Base-by-base conservation (phyloP, 1,284 basidiomycete species). In the Ceratobasidium sp. region DNA sequence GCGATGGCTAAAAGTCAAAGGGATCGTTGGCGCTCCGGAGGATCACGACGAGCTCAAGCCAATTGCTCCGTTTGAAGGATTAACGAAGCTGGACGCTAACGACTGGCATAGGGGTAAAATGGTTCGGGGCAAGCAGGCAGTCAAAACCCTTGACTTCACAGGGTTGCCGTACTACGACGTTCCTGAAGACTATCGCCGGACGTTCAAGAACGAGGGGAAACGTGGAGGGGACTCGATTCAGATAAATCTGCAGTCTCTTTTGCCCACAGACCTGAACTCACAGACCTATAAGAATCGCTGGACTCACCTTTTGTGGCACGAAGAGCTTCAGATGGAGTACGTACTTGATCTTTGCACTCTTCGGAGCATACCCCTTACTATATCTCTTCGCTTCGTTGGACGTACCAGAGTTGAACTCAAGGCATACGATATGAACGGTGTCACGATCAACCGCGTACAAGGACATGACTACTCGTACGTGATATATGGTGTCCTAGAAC, bases 21-120 rank as follows among this genome's bases (percentile, higher is more conserved):
- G 82, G 1, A 80, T 80, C 13, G 80, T 85, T 50, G 84, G 84
- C 8, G 80, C 79, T 9, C 77, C 78, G 66, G 85, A 79, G 0
- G 86, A 87, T 72, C 84, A 88, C 73, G 83, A 87, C 16, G 73
- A 79, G 0, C 79, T 90, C n/a, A 81, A 82, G 63, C 86, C 89
- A 0, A 80, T 72, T 8, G 79, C 83, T 0, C 87, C 88, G 0
- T 90, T 87, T 76, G 79, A 30, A 30, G n/a, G n/a, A n/a, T n/a
- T n/a, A n/a, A n/a, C n/a, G n/a, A n/a, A n/a, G n/a, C n/a, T n/a
- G n/a, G 21, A 79, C 79, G 0, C 83, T 84, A 4, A 82, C 82
- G 4, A 78, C 84, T 0, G 72, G 82, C 47, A 81, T 79, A 1
- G 81, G 78, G 0, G 80, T 86, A 11, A 81, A 81, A 13, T 87